Conservation (phyloP, 768 basidiomycete genomes). For the Amanita muscaria region DNA sequence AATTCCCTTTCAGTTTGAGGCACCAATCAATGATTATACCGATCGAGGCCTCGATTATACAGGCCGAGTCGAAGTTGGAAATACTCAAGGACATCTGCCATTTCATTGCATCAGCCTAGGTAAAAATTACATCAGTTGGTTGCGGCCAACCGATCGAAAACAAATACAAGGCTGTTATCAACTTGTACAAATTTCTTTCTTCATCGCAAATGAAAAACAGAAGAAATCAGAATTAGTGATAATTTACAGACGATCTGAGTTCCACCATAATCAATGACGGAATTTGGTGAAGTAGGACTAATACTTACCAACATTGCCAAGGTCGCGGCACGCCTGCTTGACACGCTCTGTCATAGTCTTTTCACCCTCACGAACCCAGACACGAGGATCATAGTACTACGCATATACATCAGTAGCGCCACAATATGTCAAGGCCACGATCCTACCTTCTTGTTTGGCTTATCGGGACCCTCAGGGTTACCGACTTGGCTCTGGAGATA, state of each 20-base stretch:
- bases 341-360: conserved; percentile 84
- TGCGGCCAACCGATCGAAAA: background rate
- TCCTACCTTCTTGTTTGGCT: conserved; percentile 96
- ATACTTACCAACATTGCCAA: conserved; percentile 48
- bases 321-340: conserved; percentile 88
- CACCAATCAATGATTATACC: no score
- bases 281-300: background rate
- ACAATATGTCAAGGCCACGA: background rate
- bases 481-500: conserved; percentile 90
- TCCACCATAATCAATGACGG: background rate
- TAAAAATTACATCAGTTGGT: no score
- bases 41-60: no score
- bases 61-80: no score
- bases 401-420: conserved; percentile 6
- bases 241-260: conserved; percentile 10
- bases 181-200: no score
- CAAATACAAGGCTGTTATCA: no score
- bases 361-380: conserved; percentile 98
- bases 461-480: conserved; percentile 93
- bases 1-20: no score
- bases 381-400: conserved; percentile 89
- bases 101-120: no score
- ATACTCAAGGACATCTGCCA: no score
- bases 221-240: conserved; percentile 4
- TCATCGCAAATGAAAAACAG: no score